Evolutionary conservation across 2,329 filamentous ascomycete genomes (phyloP).

Genomic region (Albophoma yamanashiensis): DNA sequence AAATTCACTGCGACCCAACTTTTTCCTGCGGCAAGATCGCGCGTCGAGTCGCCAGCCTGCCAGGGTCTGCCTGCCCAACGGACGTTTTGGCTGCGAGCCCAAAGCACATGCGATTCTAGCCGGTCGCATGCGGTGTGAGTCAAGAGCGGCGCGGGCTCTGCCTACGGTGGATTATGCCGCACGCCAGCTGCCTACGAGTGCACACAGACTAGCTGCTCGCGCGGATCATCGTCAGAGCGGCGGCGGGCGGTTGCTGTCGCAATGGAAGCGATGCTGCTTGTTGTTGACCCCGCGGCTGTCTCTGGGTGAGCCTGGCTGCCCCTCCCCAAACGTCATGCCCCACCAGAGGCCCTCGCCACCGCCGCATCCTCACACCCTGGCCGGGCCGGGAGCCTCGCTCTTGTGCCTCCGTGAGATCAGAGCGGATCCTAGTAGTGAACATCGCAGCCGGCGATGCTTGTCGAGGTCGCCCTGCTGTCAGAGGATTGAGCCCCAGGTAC

Average conservation of each 20-base stretch:
- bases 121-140: constrained; percentile 1
- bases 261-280: neutral
- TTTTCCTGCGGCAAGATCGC: constrained; percentile 4
- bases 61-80: constrained; percentile 15
- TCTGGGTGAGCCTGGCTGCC: constrained; percentile 5
- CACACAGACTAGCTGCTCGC: no score
- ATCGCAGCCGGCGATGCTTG: neutral
- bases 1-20: constrained; percentile 14
- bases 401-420: constrained; percentile 7
- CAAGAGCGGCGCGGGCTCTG: neutral
- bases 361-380: constrained; percentile 1
- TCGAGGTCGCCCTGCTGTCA: neutral
- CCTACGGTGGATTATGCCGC: neutral
- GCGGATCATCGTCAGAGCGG: neutral
- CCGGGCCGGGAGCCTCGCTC: neutral
- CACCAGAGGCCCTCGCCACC: constrained; percentile 17
- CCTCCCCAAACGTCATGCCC: constrained; percentile 21
- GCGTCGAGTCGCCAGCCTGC: constrained; percentile 3
- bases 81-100: constrained; percentile 7
- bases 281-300: neutral
- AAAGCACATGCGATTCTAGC: constrained; percentile 7
- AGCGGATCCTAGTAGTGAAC: constrained; percentile 7
- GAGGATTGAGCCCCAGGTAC: neutral
- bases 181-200: neutral
- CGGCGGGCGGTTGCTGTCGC: neutral